Base-by-base conservation (phyloP, 805 yeast species). In the Hanseniaspora singularis region DNA sequence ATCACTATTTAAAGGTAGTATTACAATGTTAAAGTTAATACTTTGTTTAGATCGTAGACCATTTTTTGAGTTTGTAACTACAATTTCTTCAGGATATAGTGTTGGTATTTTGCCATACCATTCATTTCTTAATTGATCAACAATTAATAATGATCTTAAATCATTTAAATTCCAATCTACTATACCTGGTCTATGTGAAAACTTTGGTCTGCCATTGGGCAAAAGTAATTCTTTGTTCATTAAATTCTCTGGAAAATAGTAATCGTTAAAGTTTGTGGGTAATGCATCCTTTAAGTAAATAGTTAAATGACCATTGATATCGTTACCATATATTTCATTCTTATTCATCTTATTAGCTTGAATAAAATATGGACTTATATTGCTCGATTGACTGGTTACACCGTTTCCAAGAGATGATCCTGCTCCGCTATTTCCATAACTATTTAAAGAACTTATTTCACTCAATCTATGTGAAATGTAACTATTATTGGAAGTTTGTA, bases 101-200 rank as follows among this genome's bases (percentile, higher is more conserved):
- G 32, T 54, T 0, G 84, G 85, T 5, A 78, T 49, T 47, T 63
- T 65, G 7, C 65, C 65, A 14, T 67, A 63, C 85, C 86, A 80
- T 54, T 73, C 77, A 4, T 76, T 75, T 42, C 62, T 64, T 32
- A 73, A 53, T 22, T 58, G 62, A 27, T 68, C 72, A 19, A 77
- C 66, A 23, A 81, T 76, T 31, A 81, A 62, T 24, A 80, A 59
- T 1, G 86, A 77, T 37, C 89, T 64, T 16, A 78, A 64, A 57
- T 80, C 88, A 59, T 81, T 81, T 42, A 78, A 56, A 40, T 73
- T 77, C 89, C 89, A 81, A 58, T 79, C 81, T 3, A 44, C 48
- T 22, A 76, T 64, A 33, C 81, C 64, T 14, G 73, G 75, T 45
- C 86, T 64, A 51, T 71, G 73, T 0, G 85, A 77, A 60, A 77